A percentile compares a stretch with the other conserved stretches of the same genome.
Conservation (phyloP, 306 rosid genomes). For the Acmispon strigosus region DNA sequence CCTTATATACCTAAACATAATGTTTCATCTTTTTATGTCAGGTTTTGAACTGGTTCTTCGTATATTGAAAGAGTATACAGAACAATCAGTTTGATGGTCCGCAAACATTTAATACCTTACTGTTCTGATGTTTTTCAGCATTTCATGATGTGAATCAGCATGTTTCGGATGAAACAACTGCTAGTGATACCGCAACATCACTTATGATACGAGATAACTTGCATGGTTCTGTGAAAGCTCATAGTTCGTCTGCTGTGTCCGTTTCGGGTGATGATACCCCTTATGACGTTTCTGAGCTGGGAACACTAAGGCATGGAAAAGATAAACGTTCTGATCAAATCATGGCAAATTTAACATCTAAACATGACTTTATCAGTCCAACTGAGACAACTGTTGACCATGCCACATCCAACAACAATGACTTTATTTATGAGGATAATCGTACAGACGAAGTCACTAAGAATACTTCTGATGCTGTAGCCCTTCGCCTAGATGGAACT, state of each 20-base stretch:
- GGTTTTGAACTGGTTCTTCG: not conserved
- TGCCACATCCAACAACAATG: constrained; percentile 32
- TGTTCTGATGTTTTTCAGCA: constrained; percentile 47
- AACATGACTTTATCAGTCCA: constrained; percentile 29
- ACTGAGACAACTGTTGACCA: constrained; percentile 17
- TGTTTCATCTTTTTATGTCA: not conserved
- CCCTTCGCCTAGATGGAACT: constrained; percentile 60
- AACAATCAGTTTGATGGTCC: not conserved
- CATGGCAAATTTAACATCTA: constrained; percentile 30
- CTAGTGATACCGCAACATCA: constrained; percentile 31
- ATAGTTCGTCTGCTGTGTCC: constrained; percentile 43
- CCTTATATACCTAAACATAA: constrained; percentile 11
- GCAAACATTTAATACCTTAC: not conserved
- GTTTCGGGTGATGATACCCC: constrained; percentile 46
- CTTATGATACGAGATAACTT: constrained; percentile 32
- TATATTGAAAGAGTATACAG: not conserved
- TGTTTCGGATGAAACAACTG: constrained; percentile 39
- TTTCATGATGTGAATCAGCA: constrained; percentile 42
- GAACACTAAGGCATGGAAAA: constrained; percentile 40
- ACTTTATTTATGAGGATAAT: constrained; percentile 19
- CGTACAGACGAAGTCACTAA: constrained; percentile 15
- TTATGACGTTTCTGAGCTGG: constrained; percentile 54
- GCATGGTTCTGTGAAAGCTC: constrained; percentile 35
- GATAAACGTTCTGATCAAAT: constrained; percentile 33
- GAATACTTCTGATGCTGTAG: constrained; percentile 26